Evolutionary conservation across 257 asterid species (phyloP), one percentile per base, ranked within the genome.

Genomic region (Anisodus acutangulus): DNA sequence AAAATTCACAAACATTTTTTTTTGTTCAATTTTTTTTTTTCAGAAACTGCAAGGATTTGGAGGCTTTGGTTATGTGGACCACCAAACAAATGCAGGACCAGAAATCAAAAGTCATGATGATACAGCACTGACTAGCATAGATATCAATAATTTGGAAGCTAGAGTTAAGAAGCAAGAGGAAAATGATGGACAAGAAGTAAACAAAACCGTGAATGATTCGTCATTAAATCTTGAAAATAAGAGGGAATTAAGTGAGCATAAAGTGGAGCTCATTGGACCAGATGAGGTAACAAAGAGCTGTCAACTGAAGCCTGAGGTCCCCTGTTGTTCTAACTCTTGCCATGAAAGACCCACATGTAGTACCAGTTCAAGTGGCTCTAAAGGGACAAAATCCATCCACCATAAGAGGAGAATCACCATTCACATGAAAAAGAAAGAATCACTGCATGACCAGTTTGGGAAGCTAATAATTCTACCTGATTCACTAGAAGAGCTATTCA

Each of bases 331-430:
- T 2, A 70, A 79, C 82, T 70, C 79, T 84, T 67, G 78, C 86
- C 83, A 26, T 63, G 78, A 60, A 68, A 85, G 85, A 85, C 88
- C 90, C 72, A 83, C 79, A 41, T 41, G 81, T 43, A 80, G 85
- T 6, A 69, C 79, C 26, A 82, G 7, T 82, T 82, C 79, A 64
- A 70, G 79, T 66, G 78, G 84, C 43, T 47, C 39, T 26, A 15
- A 89, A 85, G 86, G 62, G 83, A 62, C 71, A 74, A 85, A 84
- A 63, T 74, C 85, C 89, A 3, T 86, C 82, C 54, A 69, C 78
- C 55, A 69, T 69, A 89, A 84, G 87, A 94, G 87, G 89, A 93
- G 98, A 89, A 95, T 94, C 82, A 93, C 97, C 86, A 91, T 95
- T 85, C 95, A 95, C 87, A 82, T 83, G 78, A 87, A 82, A 82